phyloP scores from a whole-genome alignment of 179 eudicot species.

The Spinacia oleracea region DNA sequence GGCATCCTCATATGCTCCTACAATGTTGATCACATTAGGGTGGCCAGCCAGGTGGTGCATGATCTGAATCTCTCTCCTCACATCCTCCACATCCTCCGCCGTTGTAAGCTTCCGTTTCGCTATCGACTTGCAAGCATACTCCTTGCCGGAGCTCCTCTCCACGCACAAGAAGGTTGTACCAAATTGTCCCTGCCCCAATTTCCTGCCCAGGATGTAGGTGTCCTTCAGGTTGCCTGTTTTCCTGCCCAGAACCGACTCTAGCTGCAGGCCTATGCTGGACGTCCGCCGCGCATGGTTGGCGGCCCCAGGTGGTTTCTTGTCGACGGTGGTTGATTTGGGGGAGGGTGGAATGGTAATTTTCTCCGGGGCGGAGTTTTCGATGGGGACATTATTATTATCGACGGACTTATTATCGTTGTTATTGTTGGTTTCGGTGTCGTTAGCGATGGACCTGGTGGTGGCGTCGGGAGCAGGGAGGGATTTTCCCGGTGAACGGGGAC shows the following conservation, averaged over 20 bases:
- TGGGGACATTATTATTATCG: neutral
- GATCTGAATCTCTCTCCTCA: conserved; percentile 49
- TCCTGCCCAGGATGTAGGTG: conserved; percentile 33
- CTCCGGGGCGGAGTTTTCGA: conserved; percentile 7
- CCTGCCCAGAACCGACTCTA: conserved; percentile 39
- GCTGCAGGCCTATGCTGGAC: conserved; percentile 27
- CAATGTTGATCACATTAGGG: conserved; percentile 37
- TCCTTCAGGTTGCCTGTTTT: conserved; percentile 43
- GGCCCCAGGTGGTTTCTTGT: neutral
- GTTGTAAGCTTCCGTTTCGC: conserved; percentile 42
- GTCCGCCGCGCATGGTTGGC: conserved; percentile 27
- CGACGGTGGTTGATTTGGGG: conserved; percentile 9
- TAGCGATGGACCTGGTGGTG: neutral
- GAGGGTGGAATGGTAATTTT: conserved; percentile 13
- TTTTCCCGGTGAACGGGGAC: conserved; percentile 28
- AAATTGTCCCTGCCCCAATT: conserved; percentile 48
- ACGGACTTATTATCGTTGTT: neutral
- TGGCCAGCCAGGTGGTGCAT: conserved; percentile 43
- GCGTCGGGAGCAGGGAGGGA: neutral
- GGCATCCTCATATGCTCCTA: conserved; percentile 43
- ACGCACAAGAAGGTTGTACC: conserved; percentile 44
- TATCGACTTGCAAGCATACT: conserved; percentile 45
- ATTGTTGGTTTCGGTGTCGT: neutral
- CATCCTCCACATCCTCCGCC: conserved; percentile 44
- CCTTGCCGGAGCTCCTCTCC: conserved; percentile 29